Base-by-base conservation (phyloP, 208 protist genomes). In the Trypanosoma melophagium region DNA sequence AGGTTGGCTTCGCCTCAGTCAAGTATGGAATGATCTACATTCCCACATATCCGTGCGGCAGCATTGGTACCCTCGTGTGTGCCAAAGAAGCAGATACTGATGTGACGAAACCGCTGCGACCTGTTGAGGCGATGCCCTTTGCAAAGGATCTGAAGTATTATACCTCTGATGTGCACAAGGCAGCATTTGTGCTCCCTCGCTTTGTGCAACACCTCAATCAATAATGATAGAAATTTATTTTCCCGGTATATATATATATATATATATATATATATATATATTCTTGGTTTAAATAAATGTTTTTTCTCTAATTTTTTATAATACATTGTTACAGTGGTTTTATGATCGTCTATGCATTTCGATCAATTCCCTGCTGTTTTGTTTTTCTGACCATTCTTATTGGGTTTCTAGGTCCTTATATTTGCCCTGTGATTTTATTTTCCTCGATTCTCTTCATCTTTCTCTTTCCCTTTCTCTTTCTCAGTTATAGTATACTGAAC, bases 1-100 rank as follows among this genome's bases (percentile, higher is more conserved):
- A 89, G 41, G 77, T 93, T 24, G 86, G 92, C 40, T 97, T 96
- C 58, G 70, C 69, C 19, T 74, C 64, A 0, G 91, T 97, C 24
- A 90, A 97, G 69, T 98, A 98, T 66, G 88, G 87, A 16, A 86
- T 95, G 79, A 97, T 95, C 22, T 85, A 88, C 60, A 97, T 93
- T 66, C 94, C 96, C n/a, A 96, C 90, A 42, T 98, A 98, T 77
- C 94, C 96, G n/a, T 93, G 87, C 41, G 93, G 93, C 59, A 90
- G 75, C 66, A 97, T 97, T 67, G 93, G 93, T 55, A 92, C 88
- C 24, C 69, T 97, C 12, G 62, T 97, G 53, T 96, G 91, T 49
- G 68, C 70, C 55, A 97, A 94, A 79, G 77, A 74, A 21, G 63
- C 80, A 16, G 85, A 76, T 41, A 77, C 77, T 19, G 75, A 93